Base-by-base conservation (phyloP, 139 green algal genomes). In the Diplosphaera chodatii region DNA sequence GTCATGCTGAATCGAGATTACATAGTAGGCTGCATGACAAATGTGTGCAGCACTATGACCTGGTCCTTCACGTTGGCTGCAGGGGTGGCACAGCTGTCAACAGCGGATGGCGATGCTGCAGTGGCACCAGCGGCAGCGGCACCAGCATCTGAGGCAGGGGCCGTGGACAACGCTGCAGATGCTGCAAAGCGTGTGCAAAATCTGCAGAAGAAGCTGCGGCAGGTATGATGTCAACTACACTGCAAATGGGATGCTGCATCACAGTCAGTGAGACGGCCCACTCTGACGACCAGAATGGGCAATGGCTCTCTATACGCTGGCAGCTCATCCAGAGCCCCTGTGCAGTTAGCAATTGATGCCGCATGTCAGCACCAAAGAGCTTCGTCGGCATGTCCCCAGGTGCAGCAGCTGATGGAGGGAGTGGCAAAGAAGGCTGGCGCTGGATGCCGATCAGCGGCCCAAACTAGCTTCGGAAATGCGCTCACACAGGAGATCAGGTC, bases 141-240 rank as follows among this genome's bases (percentile, higher is more conserved):
- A 4, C 15, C 48, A 62, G n/a, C 8, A 67, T 34, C 28, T 68
- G n/a, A 55, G 55, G 34, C 55, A 27, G 40, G n/a, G 5, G n/a
- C 40, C 2, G 75, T 41, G 28, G 79, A 67, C n/a, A 62, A 1
- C 3, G 71, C 32, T 4, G 72, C 55, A 29, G 87, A 91, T 48
- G 55, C 72, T 2, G 64, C 62, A 10, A 93, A 91, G 81, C 76
- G 78, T 1, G 34, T 86, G 10, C 75, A 82, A 1, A 72, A 69
- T 16, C 78, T 93, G 75, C 83, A 91, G 69, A 93, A 93, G 76
- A 93, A 93, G 80, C 72, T 89, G 64, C 77, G 81, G 13, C 84
- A 91, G 71, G 48, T 25, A 18, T 4, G 48, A n/a, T n/a, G n/a
- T n/a, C n/a, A n/a, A n/a, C n/a, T n/a, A n/a, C n/a, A n/a, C n/a